Base-by-base conservation (phyloP, 2,329 filamentous ascomycete genomes). In the Calonectria pauciramosa region DNA sequence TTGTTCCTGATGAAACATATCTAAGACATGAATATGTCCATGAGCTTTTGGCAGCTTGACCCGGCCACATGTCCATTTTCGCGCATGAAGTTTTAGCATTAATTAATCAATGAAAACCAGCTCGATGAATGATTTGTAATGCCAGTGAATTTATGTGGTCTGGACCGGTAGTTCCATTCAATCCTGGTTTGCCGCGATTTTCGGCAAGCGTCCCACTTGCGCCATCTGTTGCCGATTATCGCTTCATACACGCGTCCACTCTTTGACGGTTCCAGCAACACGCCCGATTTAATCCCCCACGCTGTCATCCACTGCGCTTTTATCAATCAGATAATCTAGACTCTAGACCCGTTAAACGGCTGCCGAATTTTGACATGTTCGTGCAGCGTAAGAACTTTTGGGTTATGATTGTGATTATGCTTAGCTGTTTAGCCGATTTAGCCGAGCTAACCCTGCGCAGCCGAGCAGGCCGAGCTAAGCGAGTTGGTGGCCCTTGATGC, bases 291-390 rank as follows among this genome's bases (percentile, higher is more conserved):
- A 41, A 30, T 10, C n/a, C 56, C 56, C 56, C 56, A 63, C 56
- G 36, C 23, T 28, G n/a, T 10, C 18, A 20, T 47, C 44, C 44
- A 26, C 56, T 63, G 56, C 36, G 16, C 14, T n/a, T 41, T 63
- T 63, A 63, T 63, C 56, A 41, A 63, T 63, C 56, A 28, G 56
- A 63, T 63, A 63, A 63, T 41, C 23, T 30, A 26, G 56, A 60
- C n/a, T 41, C 23, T 30, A 26, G 56, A 60, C n/a, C 18, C 34
- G 26, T 38, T 36, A 38, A 38, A 26, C n/a, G 20, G 18, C 16
- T 63, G 32, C 36, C 34, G 56, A 6, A 28, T 41, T 28, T 20
- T 16, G 23, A 63, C 36, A 2, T 1, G 36, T 63, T 30, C 9
- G 34, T 16, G 14, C 8, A 20, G 14, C 13, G 56, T 18, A 30